A percentile compares a stretch with the other conserved stretches of the same genome.
Evolutionary conservation across 305 asterid species (phyloP).

Genomic region (Rubia occidens): DNA sequence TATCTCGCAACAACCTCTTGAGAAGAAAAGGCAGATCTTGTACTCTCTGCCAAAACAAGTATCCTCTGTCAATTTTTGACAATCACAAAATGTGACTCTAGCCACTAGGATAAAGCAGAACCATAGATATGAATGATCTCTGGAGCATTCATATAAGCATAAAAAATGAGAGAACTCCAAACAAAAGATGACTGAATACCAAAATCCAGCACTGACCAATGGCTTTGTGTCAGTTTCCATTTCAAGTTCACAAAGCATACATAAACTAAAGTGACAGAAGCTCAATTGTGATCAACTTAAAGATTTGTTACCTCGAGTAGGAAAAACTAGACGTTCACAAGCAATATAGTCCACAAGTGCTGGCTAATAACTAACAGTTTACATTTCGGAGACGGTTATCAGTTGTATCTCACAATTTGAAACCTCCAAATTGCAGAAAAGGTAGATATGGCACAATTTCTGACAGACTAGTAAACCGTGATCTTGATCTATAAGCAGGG

Average conservation of each 20-base stretch:
- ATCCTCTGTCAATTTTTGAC: slow-evolving; percentile 17
- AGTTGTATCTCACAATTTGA: not conserved
- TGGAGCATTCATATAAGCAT: not conserved
- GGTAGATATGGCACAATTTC: not conserved
- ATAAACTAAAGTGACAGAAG: not conserved
- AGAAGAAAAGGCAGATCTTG: slow-evolving; percentile 94
- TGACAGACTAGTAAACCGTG: not conserved
- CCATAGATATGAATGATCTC: not conserved
- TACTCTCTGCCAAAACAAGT: slow-evolving; percentile 56
- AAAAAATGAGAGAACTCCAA: not conserved
- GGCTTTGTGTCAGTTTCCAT: too few relatives aligned
- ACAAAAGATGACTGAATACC: not conserved
- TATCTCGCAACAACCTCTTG: slow-evolving; percentile 69
- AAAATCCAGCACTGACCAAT: not conserved
- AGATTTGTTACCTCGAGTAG: not conserved
- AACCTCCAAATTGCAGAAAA: not conserved
- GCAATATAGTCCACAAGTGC: not conserved
- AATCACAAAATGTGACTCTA: not conserved
- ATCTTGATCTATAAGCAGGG: not conserved
- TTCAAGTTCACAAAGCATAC: slow-evolving; percentile 4
- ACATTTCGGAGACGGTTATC: not conserved
- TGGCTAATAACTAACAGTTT: not conserved
- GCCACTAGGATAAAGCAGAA: not conserved
- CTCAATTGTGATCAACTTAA: not conserved
- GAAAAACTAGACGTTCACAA: not conserved